Evolutionary conservation across 2,329 filamentous ascomycete genomes (phyloP).

Genomic region (Fusarium torreyae): DNA sequence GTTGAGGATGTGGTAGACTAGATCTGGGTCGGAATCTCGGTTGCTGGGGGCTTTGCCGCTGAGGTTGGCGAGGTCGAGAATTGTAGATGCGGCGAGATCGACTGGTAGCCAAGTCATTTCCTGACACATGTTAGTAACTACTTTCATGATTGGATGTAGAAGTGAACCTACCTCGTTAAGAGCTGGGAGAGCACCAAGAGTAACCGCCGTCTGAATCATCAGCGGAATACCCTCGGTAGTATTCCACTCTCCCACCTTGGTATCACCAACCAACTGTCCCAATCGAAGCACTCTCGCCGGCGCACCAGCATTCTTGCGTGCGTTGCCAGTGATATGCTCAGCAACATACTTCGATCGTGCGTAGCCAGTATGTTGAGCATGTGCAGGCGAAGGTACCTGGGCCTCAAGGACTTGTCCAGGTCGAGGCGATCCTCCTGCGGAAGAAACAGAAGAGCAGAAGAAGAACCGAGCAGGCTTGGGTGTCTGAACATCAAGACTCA

Average conservation of each 20-base stretch:
- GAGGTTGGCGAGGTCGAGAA: slow-evolving; percentile 34
- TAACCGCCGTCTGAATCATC: slow-evolving; percentile 64
- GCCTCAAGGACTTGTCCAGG: slow-evolving; percentile 55
- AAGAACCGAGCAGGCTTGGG: slow-evolving; percentile 55
- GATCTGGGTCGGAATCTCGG: slow-evolving; percentile 17
- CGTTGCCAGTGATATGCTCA: slow-evolving; percentile 56
- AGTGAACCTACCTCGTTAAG: slow-evolving; percentile 56
- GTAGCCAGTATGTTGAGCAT: slow-evolving; percentile 62
- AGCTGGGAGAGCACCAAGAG: slow-evolving; percentile 63
- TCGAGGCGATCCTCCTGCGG: slow-evolving; percentile 51
- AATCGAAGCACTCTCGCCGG: slow-evolving; percentile 59
- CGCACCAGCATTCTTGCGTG: slow-evolving; percentile 47
- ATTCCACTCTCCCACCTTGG: slow-evolving; percentile 65
- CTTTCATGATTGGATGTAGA: accelerated
- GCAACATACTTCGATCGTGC: slow-evolving; percentile 59
- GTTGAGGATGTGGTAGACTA: slow-evolving; percentile 45
- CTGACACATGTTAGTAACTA: slow-evolving; percentile 1
- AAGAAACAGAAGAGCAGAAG: slow-evolving; percentile 66
- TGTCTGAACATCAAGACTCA: slow-evolving; percentile 50
- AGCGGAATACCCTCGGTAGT: slow-evolving; percentile 66
- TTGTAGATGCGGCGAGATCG: slow-evolving; percentile 34
- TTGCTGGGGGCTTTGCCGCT: not conserved
- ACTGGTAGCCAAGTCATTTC: slow-evolving; percentile 47
- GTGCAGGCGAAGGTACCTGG: slow-evolving; percentile 51
- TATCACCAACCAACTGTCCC: slow-evolving; percentile 67